These are phyloP conservation scores for Debaryomyces castellii DNA, from an alignment of 805 yeast genomes.

Conservation along the genomic window DNA sequence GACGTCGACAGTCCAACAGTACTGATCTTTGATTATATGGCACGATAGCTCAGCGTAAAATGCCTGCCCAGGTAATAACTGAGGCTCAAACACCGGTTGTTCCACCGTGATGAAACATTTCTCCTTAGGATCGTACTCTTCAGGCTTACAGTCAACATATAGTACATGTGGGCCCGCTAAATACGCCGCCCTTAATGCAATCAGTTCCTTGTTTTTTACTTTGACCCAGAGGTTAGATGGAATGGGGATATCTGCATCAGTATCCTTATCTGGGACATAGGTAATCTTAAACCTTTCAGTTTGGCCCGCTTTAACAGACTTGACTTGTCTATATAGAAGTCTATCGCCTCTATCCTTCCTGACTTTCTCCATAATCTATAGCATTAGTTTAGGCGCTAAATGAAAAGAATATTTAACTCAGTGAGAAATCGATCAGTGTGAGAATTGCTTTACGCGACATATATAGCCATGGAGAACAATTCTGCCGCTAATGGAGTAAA, in stretches of 20 bases:
- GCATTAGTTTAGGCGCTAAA: background rate
- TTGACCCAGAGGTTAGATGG: constrained; percentile 46
- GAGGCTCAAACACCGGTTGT: constrained; percentile 75
- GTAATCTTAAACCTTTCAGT: constrained; percentile 54
- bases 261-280: constrained; percentile 37
- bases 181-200: constrained; percentile 77
- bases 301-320: constrained; percentile 58
- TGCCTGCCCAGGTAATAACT: constrained; percentile 65
- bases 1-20: constrained; percentile 80
- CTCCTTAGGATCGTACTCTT: constrained; percentile 55
- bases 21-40: constrained; percentile 57
- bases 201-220: constrained; percentile 69
- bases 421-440: background rate
- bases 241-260: constrained; percentile 4
- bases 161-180: constrained; percentile 86
- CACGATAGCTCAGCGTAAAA: constrained; percentile 60
- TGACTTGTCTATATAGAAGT: constrained; percentile 34
- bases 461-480: background rate
- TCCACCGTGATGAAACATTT: constrained; percentile 68
- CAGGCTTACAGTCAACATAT: constrained; percentile 77
- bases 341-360: constrained; percentile 8
- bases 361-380: background rate
- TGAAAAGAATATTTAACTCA: background rate
- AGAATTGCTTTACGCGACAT: background rate
- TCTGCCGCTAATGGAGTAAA: background rate